phyloP scores from a whole-genome alignment of 352 stramenopile genomes.

The Globisporangium mamillatum region DNA sequence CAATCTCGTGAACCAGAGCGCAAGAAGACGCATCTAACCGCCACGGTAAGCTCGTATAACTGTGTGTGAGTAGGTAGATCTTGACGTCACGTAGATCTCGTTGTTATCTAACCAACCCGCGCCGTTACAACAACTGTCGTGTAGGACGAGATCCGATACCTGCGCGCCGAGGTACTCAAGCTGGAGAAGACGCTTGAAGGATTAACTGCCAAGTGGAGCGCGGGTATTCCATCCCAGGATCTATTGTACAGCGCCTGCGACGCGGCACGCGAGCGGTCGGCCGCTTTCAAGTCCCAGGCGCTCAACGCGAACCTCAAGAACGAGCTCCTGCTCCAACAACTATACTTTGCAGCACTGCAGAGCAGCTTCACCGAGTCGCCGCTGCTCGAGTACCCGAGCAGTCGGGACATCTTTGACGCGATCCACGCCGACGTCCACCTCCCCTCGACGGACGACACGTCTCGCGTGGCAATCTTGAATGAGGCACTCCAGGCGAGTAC shows the following conservation, averaged over 20 bases:
- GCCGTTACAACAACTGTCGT: background rate
- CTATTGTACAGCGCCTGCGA: background rate
- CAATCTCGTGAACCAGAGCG: background rate
- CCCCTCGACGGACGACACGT: background rate
- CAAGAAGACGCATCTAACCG: background rate
- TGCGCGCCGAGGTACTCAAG: background rate
- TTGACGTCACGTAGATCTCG: too few species aligned
- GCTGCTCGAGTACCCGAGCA: slow-evolving; percentile 3
- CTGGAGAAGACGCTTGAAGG: background rate
- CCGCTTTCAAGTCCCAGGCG: background rate
- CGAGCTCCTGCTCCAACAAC: background rate
- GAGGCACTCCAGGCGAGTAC: background rate
- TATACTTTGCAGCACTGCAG: slow-evolving; percentile 1
- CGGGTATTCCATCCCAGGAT: background rate
- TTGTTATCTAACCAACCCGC: too few species aligned
- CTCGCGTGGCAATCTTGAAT: background rate
- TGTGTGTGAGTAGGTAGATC: background rate
- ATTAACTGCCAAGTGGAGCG: background rate
- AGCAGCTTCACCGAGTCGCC: slow-evolving; percentile 2
- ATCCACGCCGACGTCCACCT: background rate
- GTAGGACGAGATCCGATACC: background rate
- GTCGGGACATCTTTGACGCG: background rate
- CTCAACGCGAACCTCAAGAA: background rate
- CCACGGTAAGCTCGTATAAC: background rate
- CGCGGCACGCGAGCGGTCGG: background rate